Conservation (phyloP, 345 rosid genomes). For the Citrus reticulata region DNA sequence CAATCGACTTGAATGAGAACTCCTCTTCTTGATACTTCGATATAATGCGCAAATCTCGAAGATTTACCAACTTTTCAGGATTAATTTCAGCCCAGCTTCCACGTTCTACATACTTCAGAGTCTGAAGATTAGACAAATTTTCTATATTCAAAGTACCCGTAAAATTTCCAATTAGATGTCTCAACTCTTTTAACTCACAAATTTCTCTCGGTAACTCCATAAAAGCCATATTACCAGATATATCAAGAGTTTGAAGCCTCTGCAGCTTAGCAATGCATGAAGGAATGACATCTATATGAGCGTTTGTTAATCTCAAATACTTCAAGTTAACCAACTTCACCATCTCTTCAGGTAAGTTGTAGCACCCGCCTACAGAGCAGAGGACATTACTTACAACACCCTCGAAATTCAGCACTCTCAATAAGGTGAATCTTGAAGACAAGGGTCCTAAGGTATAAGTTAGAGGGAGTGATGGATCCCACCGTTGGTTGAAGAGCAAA, state of each 20-base stretch:
- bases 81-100: background rate
- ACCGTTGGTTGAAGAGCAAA: background rate
- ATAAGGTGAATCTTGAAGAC: background rate
- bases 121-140: background rate
- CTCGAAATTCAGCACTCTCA: background rate
- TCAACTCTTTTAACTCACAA: background rate
- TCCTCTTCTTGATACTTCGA: fast-evolving
- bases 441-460: background rate
- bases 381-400: background rate
- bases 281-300: background rate
- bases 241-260: background rate
- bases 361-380: background rate
- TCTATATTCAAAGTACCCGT: background rate
- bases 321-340: background rate
- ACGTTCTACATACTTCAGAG: background rate
- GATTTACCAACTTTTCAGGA: background rate
- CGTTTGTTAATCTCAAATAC: background rate
- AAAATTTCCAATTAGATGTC: background rate
- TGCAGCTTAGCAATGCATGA: background rate
- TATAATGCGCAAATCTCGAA: background rate
- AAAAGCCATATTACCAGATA: fast-evolving
- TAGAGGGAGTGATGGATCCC: no score
- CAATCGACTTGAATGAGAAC: background rate
- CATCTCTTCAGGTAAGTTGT: background rate
- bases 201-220: background rate